These are phyloP conservation scores for Termitomyces sp. DNA, from an alignment of 1,284 basidiomycete genomes.

Conservation along the genomic window DNA sequence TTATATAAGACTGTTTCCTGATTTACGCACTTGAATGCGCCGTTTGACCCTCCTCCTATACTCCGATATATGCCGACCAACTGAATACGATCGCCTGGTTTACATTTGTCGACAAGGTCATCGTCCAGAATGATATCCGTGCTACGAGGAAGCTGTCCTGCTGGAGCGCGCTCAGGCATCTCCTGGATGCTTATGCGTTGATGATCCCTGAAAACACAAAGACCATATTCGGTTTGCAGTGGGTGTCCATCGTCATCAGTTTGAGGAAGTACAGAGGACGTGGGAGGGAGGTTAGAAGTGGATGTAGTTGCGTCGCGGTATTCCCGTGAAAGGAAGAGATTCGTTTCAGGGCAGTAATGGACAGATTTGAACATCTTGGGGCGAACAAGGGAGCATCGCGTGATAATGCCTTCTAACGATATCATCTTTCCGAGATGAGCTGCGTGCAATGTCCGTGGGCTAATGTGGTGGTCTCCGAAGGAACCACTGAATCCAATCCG, in stretches of 20 bases:
- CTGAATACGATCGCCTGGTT: conserved; percentile 97
- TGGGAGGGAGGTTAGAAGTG: conserved; percentile 81
- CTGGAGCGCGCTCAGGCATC: conserved; percentile 98
- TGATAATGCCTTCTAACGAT: conserved; percentile 96
- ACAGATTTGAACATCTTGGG: conserved; percentile 98
- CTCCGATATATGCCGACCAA: conserved; percentile 94
- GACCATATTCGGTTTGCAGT: conserved; percentile 90
- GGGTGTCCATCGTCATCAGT: conserved; percentile 86
- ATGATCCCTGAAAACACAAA: conserved; percentile 92
- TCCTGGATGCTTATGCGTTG: conserved; percentile 98
- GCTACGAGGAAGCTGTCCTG: conserved; percentile 93
- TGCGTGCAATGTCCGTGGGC: conserved; percentile 87
- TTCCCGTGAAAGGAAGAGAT: conserved; percentile 81
- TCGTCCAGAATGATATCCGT: conserved; percentile 96
- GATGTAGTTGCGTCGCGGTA: conserved; percentile 93
- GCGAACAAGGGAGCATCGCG: conserved; percentile 94
- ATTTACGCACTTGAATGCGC: conserved; percentile 82
- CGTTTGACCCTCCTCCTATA: conserved; percentile 84
- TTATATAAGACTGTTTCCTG: conserved; percentile 11
- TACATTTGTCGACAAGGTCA: conserved; percentile 95
- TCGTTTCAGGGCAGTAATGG: conserved; percentile 89
- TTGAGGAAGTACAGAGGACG: conserved; percentile 88
- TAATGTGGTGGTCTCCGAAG: conserved; percentile 99
- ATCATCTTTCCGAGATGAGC: conserved; percentile 94
- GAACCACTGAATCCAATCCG: conserved; percentile 94